These are phyloP conservation scores for Linnemannia schmuckeri DNA, from an alignment of 192 early-diverging fungal genomes.

Conservation along the genomic window DNA sequence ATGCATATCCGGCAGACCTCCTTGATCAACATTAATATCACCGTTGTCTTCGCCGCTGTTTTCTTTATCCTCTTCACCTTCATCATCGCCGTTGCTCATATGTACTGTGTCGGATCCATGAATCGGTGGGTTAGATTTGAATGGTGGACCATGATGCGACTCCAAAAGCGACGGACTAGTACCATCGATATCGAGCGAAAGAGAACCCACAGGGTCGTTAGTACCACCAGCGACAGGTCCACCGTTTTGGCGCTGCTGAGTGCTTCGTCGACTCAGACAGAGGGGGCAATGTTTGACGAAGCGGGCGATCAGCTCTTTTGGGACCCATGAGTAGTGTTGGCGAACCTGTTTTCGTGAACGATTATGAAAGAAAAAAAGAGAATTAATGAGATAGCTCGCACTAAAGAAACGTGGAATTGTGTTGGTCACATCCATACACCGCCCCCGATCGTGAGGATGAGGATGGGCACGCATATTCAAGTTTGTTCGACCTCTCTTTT, in stretches of 20 bases:
- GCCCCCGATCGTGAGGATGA: too few species aligned
- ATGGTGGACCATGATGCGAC: background rate
- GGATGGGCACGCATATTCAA: too few species aligned
- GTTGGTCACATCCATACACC: background rate
- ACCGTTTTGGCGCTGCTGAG: conserved; percentile 22
- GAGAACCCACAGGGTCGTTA: background rate
- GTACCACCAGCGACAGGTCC: background rate
- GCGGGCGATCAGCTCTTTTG: conserved; percentile 63
- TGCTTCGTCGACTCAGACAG: conserved; percentile 55
- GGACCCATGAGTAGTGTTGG: conserved; percentile 61
- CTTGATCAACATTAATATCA: background rate
- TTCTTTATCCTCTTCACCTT: background rate
- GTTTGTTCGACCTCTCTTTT: too few species aligned
- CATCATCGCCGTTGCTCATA: background rate
- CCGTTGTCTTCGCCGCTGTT: background rate
- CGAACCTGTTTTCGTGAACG: conserved; percentile 42
- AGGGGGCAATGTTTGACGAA: conserved; percentile 63
- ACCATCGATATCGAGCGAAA: background rate
- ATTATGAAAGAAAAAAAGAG: background rate
- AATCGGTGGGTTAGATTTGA: background rate
- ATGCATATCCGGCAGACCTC: background rate
- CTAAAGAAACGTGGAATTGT: background rate
- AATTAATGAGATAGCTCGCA: background rate
- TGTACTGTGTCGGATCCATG: background rate
- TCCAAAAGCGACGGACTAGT: background rate